Base-by-base conservation (phyloP, 1,139 yeast genomes). In the Magnusiomyces sp. region DNA sequence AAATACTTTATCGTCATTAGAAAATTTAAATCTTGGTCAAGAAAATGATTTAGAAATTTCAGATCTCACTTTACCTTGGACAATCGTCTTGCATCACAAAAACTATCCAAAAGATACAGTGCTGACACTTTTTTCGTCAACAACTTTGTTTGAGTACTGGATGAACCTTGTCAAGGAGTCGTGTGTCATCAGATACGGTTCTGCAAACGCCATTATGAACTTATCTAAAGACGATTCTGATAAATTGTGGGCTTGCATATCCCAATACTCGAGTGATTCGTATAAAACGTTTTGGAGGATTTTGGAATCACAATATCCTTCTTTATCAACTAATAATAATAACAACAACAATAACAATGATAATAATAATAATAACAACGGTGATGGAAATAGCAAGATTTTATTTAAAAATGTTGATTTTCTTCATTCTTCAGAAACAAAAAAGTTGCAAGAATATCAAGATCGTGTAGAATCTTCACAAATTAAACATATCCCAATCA, bases 91-190 rank as follows among this genome's bases (percentile, higher is more conserved):
- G 39, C 73, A 69, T 41, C 61, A 67, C 49, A 66, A 71, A 7
- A 63, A 68, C 33, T 76, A 75, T 50, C 95, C 95, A 0, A 49
- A 58, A 0, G 78, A 73, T 1, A 65, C 74, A 19, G 66, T 85
- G 1, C 70, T 86, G 5, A 83, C 86, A 0, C 47, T 72, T 29
- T 53, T 61, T 1, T 55, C 56, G 5, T 61, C 58, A 9, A 50
- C 60, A 1, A 66, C 68, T 14, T 53, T 86, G 32, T 70, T 71
- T 49, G 76, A 74, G 49, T 74, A 77, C 47, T 79, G 92, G 79
- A 71, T 81, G 53, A 88, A 89, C 62, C 89, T 80, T 55, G 66
- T 87, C 62, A 90, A 90, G 59, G 96, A 90, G 61, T 42, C 44
- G 14, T 79, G 86, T 59, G 86, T 74, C 61, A 78, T 88, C 0